Conservation (phyloP, 2,329 filamentous ascomycete genomes). For the Cladophialophora bantiana region DNA sequence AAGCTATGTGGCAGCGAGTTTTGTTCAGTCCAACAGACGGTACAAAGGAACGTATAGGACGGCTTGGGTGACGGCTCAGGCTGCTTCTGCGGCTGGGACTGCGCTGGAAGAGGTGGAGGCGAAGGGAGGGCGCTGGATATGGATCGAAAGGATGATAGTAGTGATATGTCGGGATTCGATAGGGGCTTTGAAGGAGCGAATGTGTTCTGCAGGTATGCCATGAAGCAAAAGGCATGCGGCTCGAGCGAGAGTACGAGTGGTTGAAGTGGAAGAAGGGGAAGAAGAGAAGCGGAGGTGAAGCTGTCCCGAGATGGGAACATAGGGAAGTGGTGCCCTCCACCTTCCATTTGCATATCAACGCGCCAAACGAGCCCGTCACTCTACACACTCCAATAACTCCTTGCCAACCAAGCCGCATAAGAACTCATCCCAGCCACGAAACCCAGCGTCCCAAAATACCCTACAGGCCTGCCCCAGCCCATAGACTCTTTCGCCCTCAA, state of each 20-base stretch:
- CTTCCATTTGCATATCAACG: neutral
- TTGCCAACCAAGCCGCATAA: slow-evolving; percentile 43
- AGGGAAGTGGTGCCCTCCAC: neutral
- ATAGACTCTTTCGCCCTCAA: slow-evolving; percentile 42
- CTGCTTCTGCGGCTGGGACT: neutral
- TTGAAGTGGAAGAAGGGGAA: neutral
- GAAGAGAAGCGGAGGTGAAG: slow-evolving; percentile 3
- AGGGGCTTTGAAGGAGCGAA: slow-evolving; percentile 20
- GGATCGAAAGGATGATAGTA: slow-evolving; percentile 16
- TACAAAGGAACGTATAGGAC: slow-evolving; percentile 32
- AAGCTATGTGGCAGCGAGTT: slow-evolving; percentile 30
- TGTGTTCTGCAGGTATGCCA: slow-evolving; percentile 28
- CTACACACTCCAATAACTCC: slow-evolving; percentile 45
- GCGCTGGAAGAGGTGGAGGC: slow-evolving; percentile 4
- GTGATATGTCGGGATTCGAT: slow-evolving; percentile 21
- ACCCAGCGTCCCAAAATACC: slow-evolving; percentile 41
- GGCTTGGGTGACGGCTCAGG: neutral
- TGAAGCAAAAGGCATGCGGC: slow-evolving; percentile 19
- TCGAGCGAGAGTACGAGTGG: slow-evolving; percentile 8
- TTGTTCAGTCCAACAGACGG: slow-evolving; percentile 34
- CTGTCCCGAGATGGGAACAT: neutral
- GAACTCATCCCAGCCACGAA: slow-evolving; percentile 41
- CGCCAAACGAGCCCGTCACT: neutral
- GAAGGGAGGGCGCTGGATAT: slow-evolving; percentile 16
- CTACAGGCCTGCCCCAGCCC: slow-evolving; percentile 41